Base-by-base conservation (phyloP, 1,284 basidiomycete species). In the Pisolithus thermaeus region DNA sequence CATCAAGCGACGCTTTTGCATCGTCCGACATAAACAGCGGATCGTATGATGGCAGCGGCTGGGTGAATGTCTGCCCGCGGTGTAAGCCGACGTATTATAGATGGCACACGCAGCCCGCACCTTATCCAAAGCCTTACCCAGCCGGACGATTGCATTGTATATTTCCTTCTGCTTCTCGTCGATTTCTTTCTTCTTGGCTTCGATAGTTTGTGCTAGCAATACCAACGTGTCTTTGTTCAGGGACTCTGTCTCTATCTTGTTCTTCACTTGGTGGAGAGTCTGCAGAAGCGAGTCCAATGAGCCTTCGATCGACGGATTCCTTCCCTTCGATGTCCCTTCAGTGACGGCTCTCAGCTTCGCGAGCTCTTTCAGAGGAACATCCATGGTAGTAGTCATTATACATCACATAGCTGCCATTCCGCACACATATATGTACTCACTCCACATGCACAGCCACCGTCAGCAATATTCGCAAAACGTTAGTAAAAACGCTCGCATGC, bases 81-180 rank as follows among this genome's bases (percentile, higher is more conserved):
- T 39, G 49, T 55, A 30, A 37, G 7, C 43, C 25, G 20, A 20
- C 37, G 3, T 37, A 36, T 14, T 27, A 43, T 42, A 11, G 43
- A 27, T 16, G 23, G 22, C 49, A 32, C 1, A 23, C 50, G n/a
- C 22, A 39, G 7, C 9, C 4, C 70, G 43, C 49, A 91, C 93
- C 85, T 95, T 97, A 65, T 97, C 93, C 59, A 96, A 68, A 0
- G 83, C 78, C 69, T 94, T 96, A 28, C 90, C 90, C 36, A 93
- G 76, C 58, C 81, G 81, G 18, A 83, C 80, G 6, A 95, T 70
- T 1, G 84, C 82, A 23, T 77, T 79, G 62, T 94, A 91, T 49
- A 92, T 79, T 59, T 92, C 91, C 69, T 94, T 96, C 73, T 94
- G 83, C 1, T 84, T 78, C 45, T 92, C 89, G 56, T 93, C 91